Evolutionary conservation across 805 yeast species (phyloP), one percentile per base, ranked within the genome.

Genomic region (Candida boleticola): DNA sequence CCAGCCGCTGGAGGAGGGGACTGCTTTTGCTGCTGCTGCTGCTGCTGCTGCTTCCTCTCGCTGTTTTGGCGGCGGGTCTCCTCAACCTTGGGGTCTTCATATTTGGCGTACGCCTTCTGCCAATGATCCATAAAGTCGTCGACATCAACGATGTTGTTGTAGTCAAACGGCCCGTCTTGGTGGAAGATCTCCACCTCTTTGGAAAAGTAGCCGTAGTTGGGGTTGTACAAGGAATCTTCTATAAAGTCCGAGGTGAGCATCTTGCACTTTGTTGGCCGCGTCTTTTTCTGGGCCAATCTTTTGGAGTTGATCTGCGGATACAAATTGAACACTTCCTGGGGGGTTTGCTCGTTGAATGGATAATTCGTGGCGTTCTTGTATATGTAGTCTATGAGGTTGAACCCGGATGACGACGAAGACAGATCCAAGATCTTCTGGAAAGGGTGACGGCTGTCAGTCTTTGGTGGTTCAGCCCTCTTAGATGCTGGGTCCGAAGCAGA

Each of bases 191-290:
- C 85, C 6, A 85, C 95, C 49, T 85, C 85, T 50, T 80, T 76
- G 1, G 89, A 74, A 52, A 88, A 88, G 60, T 88, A 89, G 1
- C 96, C 96, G 57, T 88, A 88, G 48, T 73, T 55, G 0, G 92
- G 89, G 61, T 89, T 85, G 57, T 88, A 88, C 51, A 88, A 63
- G 16, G 92, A 82, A 58, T 88, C 95, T 52, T 87, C 95, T 43
- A 88, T 89, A 61, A 85, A 89, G 53, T 86, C 95, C 9, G 85
- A 67, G 0, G 83, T 64, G n/a, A 82, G 65, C 90, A 88, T 83
- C 57, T 84, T 83, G 5, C 80, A 76, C 21, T 74, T 71, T 25
- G 50, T 64, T 0, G 96, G 95, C 25, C 90, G 63, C 37, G 55
- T 58, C 50, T 52, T 63, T 52, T 37, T 53, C 51, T 51, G 53